phyloP scores from a whole-genome alignment of 75 land plant species.

The Cupressus sempervirens region DNA sequence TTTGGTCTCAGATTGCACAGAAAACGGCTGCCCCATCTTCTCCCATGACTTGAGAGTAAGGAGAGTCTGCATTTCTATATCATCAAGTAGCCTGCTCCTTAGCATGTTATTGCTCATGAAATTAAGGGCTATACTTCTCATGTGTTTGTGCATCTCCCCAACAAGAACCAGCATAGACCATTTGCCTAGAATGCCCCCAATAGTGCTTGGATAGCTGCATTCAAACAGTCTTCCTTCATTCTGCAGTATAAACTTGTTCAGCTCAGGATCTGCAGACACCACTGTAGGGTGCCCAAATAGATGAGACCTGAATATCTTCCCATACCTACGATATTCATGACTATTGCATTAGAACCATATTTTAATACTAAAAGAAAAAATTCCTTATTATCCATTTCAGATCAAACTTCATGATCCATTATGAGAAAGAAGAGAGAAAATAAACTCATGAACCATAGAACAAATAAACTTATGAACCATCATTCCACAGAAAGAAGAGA shows the following conservation, averaged over 20 bases:
- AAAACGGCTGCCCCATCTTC: constrained; percentile 20
- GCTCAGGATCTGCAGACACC: constrained; percentile 72
- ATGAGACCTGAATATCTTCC: constrained; percentile 70
- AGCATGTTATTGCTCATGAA: constrained; percentile 57
- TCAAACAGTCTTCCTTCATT: constrained; percentile 75
- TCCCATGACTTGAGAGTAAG: constrained; percentile 52
- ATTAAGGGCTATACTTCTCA: constrained; percentile 67
- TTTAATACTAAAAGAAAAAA: not conserved
- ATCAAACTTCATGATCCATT: no score
- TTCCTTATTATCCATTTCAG: no score
- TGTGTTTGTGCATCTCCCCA: constrained; percentile 70
- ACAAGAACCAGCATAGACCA: constrained; percentile 79
- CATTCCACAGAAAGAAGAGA: no score
- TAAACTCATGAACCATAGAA: no score
- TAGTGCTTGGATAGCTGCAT: constrained; percentile 76
- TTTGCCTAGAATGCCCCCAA: constrained; percentile 70
- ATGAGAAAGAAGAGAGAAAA: no score
- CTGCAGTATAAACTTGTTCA: constrained; percentile 64
- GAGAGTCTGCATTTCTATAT: constrained; percentile 60
- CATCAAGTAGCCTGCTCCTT: constrained; percentile 34
- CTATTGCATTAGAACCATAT: not conserved
- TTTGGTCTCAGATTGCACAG: constrained; percentile 69
- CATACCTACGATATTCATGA: constrained; percentile 45
- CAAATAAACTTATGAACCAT: no score
- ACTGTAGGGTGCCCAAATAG: constrained; percentile 73